Base-by-base conservation (phyloP, 805 yeast genomes). In the Jamesozyma hellenica region DNA sequence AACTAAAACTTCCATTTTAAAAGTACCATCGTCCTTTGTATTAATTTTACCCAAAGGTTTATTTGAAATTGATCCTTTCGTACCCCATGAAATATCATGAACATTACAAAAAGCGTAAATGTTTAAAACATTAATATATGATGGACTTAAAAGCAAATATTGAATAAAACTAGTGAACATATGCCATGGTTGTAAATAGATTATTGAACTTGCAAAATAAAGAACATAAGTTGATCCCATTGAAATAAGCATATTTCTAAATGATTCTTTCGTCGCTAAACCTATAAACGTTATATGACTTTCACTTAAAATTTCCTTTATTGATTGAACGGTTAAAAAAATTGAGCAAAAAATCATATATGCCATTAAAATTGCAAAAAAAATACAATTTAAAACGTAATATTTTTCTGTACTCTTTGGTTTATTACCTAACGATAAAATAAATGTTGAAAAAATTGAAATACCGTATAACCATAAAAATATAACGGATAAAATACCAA, bases 51-150 rank as follows among this genome's bases (percentile, higher is more conserved):
- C 97, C 51, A 92, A 69, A 74, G 94, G 63, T 67, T 74, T 55
- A 6, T 32, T 17, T 34, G 76, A 71, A 10, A 75, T 77, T 37
- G 79, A 85, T 35, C 95, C 95, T 60, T 88, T 85, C 4, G 95
- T 90, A 58, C 97, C 97, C 97, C 97, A 90, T 6, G 96, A 83
- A 35, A 90, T 79, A 66, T 90, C 98, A 60, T 90, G 95, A 44
- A 90, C 81, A 62, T 90, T 90, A 67, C 96, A 88, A 60, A 90
- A 88, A 2, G 97, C 95, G 63, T 90, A 90, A 45, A 90, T 90
- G 60, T 86, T 87, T 56, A 90, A 68, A 39, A 88, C 90, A 54
- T 90, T 88, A 62, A 87, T 79, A 60, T 88, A 92, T 0, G 94
- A 76, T 0, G 98, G 98, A 46, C 88, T 78, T 42, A 90, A 62